phyloP scores from a whole-genome alignment of 2,329 filamentous ascomycete species.

The Hirsutella rhossiliensis region DNA sequence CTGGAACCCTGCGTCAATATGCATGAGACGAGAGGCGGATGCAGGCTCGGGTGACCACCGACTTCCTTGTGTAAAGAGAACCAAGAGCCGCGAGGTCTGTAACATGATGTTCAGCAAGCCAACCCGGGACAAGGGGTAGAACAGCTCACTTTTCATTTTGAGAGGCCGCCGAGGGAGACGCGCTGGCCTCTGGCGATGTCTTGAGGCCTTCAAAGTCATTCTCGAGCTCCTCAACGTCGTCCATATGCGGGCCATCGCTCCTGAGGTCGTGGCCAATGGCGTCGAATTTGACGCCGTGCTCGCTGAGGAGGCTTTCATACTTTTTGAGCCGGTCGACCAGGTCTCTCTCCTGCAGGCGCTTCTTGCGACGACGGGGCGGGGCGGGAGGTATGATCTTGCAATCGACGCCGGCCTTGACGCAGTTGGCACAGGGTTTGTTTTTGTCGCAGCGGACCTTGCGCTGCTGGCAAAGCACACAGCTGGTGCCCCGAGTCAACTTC shows the following conservation, averaged over 20 bases:
- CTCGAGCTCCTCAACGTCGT: slow-evolving; percentile 45
- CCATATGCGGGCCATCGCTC: slow-evolving; percentile 15
- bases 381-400: slow-evolving; percentile 47
- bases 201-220: slow-evolving; percentile 42
- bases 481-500: slow-evolving; percentile 47
- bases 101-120: neutral
- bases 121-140: neutral
- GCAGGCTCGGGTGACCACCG: slow-evolving; percentile 6
- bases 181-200: slow-evolving; percentile 35
- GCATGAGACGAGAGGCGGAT: neutral
- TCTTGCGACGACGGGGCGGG: slow-evolving; percentile 45
- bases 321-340: slow-evolving; percentile 55
- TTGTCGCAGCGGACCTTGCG: slow-evolving; percentile 67
- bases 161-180: slow-evolving; percentile 18
- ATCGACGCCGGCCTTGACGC: slow-evolving; percentile 48
- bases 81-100: slow-evolving; percentile 18
- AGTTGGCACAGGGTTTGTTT: slow-evolving; percentile 59
- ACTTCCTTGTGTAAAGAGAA: slow-evolving; percentile 42
- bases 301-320: slow-evolving; percentile 54
- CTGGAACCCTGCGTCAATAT: slow-evolving; percentile 16
- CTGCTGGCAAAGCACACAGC: slow-evolving; percentile 64
- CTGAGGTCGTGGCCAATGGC: slow-evolving; percentile 41
- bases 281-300: slow-evolving; percentile 59
- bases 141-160: slow-evolving; percentile 8
- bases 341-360: slow-evolving; percentile 57